phyloP scores from a whole-genome alignment of 2,329 filamentous ascomycete species.

The Neophaeococcomyces aloes region DNA sequence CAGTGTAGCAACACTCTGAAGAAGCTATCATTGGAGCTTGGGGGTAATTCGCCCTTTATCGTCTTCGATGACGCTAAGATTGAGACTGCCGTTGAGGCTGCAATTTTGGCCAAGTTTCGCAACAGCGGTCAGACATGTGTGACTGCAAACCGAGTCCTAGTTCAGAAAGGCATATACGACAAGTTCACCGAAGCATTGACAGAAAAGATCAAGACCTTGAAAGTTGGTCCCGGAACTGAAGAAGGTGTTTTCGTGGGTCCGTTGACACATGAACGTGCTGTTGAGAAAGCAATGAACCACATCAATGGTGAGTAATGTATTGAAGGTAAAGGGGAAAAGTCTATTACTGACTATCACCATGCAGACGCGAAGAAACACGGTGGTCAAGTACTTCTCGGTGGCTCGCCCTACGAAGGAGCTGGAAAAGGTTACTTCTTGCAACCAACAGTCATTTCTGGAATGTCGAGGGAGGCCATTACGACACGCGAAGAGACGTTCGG shows the following conservation, averaged over 20 bases:
- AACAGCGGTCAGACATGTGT: conserved; percentile 23
- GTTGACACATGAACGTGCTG: conserved; percentile 33
- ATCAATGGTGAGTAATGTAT: conserved; percentile 17
- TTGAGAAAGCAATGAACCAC: conserved; percentile 20
- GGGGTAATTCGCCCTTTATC: conserved; percentile 34
- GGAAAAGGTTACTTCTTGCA: conserved; percentile 31
- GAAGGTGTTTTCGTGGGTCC: conserved; percentile 66
- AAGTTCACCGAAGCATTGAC: conserved; percentile 58
- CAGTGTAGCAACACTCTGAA: conserved; percentile 31
- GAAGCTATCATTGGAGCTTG: conserved; percentile 35
- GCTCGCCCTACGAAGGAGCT: conserved; percentile 13
- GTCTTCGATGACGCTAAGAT: conserved; percentile 35
- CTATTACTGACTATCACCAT: conserved; percentile 1
- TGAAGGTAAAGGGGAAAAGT: too few species aligned
- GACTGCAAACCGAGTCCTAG: conserved; percentile 61
- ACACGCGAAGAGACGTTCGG: conserved; percentile 53
- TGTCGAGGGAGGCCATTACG: conserved; percentile 21
- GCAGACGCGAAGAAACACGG: conserved; percentile 23
- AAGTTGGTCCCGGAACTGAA: conserved; percentile 64
- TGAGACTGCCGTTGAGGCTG: conserved; percentile 23
- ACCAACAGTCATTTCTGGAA: conserved; percentile 21
- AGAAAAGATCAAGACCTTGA: conserved; percentile 62
- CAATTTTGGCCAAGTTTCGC: conserved; percentile 19
- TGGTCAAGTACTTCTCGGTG: conserved; percentile 23
- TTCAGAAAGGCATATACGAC: conserved; percentile 70